Base-by-base conservation (phyloP, 371 early-diverging fungal genomes). In the Mucor saturninus region DNA sequence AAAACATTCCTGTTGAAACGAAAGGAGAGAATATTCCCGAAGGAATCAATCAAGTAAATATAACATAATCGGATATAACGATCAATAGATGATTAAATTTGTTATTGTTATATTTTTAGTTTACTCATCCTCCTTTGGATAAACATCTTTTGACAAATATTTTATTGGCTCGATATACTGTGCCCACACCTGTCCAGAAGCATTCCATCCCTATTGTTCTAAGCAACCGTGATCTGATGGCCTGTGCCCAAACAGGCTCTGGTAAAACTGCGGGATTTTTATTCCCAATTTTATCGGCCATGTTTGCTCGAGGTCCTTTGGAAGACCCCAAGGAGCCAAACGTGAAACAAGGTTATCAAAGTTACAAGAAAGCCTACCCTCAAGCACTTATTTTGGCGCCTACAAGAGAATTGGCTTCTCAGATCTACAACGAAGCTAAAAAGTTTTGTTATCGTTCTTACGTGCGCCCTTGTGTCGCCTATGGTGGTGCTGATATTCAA, bases 401-500 rank as follows among this genome's bases (percentile, higher is more conserved):
- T 38, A 82, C 82, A 0, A 68, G 82, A 56, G 82, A 82, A 63
- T 45, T 82, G 2, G 67, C 72, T 2, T 64, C 67, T 5, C 82
- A 82, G 50, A 82, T 79, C 1, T 77, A 74, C 39, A 57, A 56
- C 0, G 82, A 82, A 59, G 90, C 92, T 3, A 83, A 86, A 65
- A 92, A 92, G 70, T 98, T 96, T 75, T 94, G 95, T 45, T 89
- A 90, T 75, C 87, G 92, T 65, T 95, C 96, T 42, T 93, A 92
- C 83, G 93, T 98, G 52, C 89, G 91, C 55, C 92, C 95, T 59
- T 91, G 93, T 67, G 96, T 96, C 60, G 90, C 95, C n/a, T 97
- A 99, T 71, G 99, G 96, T 73, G 99, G 99, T 64, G 98, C 95
- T 11, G 92, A 96, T 69, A 92, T 94, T 54, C 91, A 93, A 51